Evolutionary conservation across 1,284 basidiomycete species (phyloP), one percentile per base, ranked within the genome.

Genomic region (Naganishia sp.): DNA sequence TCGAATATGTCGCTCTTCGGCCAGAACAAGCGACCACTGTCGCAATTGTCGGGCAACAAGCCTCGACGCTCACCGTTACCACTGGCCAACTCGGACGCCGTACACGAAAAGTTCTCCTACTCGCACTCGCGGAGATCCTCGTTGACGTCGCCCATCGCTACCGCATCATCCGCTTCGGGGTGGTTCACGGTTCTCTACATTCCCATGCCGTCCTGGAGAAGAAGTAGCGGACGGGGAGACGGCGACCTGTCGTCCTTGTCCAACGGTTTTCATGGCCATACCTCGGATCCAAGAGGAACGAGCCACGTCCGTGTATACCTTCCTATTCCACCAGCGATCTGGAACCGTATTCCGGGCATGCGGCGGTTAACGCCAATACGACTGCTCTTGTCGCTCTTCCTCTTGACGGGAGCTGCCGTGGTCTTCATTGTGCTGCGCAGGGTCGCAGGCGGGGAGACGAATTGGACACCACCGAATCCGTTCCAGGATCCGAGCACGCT

Each of bases 401-500:
- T 87, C 25, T 73, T 82, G 61, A 71, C 85, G 54, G 68, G 86
- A 16, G 83, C 87, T 70, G 77, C 69, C 21, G n/a, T 77, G 15
- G 69, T 78, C 83, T 53, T 77, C 85, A 25, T 85, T 88, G 71
- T 86, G 86, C 3, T 80, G 89, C 65, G 82, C 84, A 44, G 81
- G 83, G 70, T 55, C 33, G 69, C 68, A 25, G 69, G 72, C 33
- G 68, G 72, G 16, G 82, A 83, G 64, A 86, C 86, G 72, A 83
- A 84, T 48, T 91, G 90, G 89, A 84, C 87, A 11, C 82, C 85
- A 50, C 85, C 86, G n/a, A 61, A 61, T 52, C 59, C 59, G 59
- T 85, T 89, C 69, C 81, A 82, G 43, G 87, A 90, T 69, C 85
- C 88, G 7, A 83, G 87, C 55, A 93, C 92, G 6, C 83, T 91